Conservation (phyloP, 225 moss, liverwort and hornwort genomes). For the Neckera pumila region DNA sequence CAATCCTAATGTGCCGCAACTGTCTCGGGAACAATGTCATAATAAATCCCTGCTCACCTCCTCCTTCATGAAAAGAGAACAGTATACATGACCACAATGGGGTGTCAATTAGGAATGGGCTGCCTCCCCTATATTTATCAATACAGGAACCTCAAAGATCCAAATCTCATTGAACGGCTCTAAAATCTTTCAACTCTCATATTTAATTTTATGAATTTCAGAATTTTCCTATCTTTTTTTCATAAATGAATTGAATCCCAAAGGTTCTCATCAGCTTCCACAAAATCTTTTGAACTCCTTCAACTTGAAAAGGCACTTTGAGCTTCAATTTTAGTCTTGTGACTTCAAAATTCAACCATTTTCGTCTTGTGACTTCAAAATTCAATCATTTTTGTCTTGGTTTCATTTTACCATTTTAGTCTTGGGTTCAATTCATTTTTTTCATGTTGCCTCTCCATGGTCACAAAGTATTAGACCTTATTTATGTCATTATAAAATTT, state of each 20-base stretch:
- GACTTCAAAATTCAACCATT: neutral
- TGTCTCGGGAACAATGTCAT: no score
- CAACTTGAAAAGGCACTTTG: neutral
- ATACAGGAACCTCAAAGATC: neutral
- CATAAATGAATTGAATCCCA: neutral
- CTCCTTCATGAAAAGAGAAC: no score
- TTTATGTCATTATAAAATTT: neutral
- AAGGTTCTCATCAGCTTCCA: neutral
- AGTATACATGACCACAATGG: no score
- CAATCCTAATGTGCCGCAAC: no score
- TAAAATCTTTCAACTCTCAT: neutral
- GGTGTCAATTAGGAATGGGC: no score
- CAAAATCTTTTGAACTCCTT: neutral
- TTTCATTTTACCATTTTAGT: neutral
- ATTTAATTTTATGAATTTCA: neutral
- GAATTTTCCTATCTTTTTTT: fast-evolving
- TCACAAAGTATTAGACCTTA: fast-evolving
- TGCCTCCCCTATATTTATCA: neutral
- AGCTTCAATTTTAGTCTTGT: neutral
- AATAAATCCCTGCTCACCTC: no score
- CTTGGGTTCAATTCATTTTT: neutral
- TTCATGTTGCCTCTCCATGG: fast-evolving
- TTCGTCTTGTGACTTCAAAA: neutral
- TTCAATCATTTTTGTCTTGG: neutral
- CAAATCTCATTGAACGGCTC: neutral